Evolutionary conservation across 495 filamentous ascomycete species (phyloP).

Genomic region (Annulohypoxylon bovei): DNA sequence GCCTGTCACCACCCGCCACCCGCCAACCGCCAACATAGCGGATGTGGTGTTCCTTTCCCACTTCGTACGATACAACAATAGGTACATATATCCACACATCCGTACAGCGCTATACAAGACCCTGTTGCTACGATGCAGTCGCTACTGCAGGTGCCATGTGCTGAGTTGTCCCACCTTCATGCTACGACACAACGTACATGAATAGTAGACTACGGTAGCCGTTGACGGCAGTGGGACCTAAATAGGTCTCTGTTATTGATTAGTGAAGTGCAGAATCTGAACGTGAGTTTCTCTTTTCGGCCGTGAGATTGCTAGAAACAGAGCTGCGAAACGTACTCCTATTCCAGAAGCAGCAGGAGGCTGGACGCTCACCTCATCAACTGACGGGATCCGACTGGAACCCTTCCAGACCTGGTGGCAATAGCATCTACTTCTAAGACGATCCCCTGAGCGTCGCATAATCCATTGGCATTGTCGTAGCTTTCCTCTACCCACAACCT

Average conservation of each 20-base stretch:
- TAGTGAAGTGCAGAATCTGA: conserved; percentile 6
- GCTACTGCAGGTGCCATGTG: conserved; percentile 45
- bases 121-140: conserved; percentile 40
- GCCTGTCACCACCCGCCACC: conserved; percentile 32
- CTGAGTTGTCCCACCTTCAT: conserved; percentile 41
- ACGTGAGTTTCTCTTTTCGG: conserved; percentile 18
- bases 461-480: not conserved
- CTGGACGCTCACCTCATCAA: conserved; percentile 9
- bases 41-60: conserved; percentile 40
- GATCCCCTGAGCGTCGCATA: conserved; percentile 13
- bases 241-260: conserved; percentile 2
- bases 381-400: conserved; percentile 17
- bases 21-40: conserved; percentile 33
- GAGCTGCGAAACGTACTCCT: not conserved
- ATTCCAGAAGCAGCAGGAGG: conserved; percentile 27
- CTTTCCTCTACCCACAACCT: conserved; percentile 14
- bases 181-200: conserved; percentile 22
- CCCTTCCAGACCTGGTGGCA: conserved; percentile 18
- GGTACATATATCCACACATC: not conserved
- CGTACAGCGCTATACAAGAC: conserved; percentile 18
- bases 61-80: conserved; percentile 37
- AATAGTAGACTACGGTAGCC: conserved; percentile 6
- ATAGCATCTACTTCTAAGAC: conserved; percentile 17
- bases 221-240: conserved; percentile 1
- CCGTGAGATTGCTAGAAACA: conserved; percentile 14